These are phyloP conservation scores for Tetrahymena malaccensis DNA, from an alignment of 73 alveolate species.

Conservation along the genomic window DNA sequence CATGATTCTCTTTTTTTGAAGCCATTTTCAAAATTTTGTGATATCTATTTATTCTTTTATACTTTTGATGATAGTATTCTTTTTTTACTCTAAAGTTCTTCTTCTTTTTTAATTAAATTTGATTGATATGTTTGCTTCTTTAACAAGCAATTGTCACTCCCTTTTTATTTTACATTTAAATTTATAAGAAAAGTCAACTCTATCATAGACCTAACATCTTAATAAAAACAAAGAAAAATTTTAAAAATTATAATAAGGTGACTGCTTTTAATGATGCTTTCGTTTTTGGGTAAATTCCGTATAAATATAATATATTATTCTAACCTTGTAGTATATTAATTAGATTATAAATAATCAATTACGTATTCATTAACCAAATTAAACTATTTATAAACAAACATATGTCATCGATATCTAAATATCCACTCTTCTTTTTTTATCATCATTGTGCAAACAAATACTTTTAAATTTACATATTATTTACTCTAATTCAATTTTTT, in stretches of 20 bases:
- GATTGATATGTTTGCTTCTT: neutral
- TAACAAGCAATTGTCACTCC: neutral
- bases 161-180: neutral
- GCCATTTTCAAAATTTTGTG: neutral
- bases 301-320: too few relatives aligned
- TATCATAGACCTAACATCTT: neutral
- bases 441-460: too few relatives aligned
- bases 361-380: too few relatives aligned
- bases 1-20: neutral
- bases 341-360: too few relatives aligned
- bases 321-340: too few relatives aligned
- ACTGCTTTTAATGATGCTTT: neutral
- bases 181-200: neutral
- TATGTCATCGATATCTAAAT: too few relatives aligned
- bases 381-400: too few relatives aligned
- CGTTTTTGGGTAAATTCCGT: too few relatives aligned
- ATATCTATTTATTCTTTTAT: neutral
- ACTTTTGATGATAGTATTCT: neutral
- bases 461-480: too few relatives aligned
- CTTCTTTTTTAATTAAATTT: neutral
- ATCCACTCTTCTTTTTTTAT: too few relatives aligned
- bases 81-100: neutral
- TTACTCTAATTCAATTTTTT: too few relatives aligned
- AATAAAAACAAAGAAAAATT: neutral
- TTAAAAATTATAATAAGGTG: neutral